These are phyloP conservation scores for Botrytis sinoallii DNA, from an alignment of 2,329 filamentous ascomycete genomes.

Conservation along the genomic window DNA sequence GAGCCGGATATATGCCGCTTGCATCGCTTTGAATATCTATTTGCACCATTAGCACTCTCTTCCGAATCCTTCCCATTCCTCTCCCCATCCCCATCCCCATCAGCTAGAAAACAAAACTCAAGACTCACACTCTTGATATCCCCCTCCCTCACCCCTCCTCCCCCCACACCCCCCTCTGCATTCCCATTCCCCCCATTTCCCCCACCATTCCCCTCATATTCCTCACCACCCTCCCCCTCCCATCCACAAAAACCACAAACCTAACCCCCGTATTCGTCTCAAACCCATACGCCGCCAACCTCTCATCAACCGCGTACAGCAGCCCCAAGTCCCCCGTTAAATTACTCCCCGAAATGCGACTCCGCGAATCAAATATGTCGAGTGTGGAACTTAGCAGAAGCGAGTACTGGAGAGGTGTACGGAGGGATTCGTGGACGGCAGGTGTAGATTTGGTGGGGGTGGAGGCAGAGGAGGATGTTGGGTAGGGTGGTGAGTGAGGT, in stretches of 20 bases:
- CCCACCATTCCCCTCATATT: constrained; percentile 32
- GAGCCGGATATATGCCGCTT: constrained; percentile 84
- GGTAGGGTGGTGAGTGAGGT: neutral
- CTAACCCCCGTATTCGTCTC: constrained; percentile 94
- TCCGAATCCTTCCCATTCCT: neutral
- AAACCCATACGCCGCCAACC: constrained; percentile 91
- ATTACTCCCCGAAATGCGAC: neutral
- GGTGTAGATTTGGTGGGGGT: constrained; percentile 30
- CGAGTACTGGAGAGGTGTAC: constrained; percentile 81
- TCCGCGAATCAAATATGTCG: constrained; percentile 85
- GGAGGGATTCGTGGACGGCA: constrained; percentile 51
- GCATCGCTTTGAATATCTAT: constrained; percentile 83
- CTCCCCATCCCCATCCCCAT: neutral
- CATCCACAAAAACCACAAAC: constrained; percentile 86
- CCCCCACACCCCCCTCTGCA: constrained; percentile 52
- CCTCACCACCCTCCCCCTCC: constrained; percentile 61
- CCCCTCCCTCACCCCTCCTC: constrained; percentile 64
- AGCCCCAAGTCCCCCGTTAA: constrained; percentile 81
- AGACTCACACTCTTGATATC: constrained; percentile 50
- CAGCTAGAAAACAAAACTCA: neutral
- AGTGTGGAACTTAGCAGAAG: constrained; percentile 88
- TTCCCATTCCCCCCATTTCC: constrained; percentile 59
- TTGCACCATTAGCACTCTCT: constrained; percentile 14
- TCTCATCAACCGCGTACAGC: constrained; percentile 89
- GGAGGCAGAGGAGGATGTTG: constrained; percentile 35